A percentile compares a stretch with the other conserved stretches of the same genome.
Conservation (phyloP, 768 basidiomycete genomes). For the Dentipellis fragilis region DNA sequence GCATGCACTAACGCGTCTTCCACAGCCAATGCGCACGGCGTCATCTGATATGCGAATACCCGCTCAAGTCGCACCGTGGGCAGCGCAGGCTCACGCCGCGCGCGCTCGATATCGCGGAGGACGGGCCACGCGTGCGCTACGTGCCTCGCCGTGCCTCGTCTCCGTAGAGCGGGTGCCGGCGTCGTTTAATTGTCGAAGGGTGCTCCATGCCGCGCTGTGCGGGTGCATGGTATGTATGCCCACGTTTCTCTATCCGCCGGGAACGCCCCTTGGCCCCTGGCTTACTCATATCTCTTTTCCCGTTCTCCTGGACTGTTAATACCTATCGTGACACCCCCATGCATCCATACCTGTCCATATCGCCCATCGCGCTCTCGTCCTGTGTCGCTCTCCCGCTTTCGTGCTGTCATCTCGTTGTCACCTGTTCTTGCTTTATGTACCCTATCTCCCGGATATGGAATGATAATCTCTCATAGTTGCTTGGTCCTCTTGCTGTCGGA, state of each 20-base stretch:
- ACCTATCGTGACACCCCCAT: not conserved
- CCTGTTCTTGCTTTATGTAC: not conserved
- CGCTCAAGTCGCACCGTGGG: conserved; percentile 17
- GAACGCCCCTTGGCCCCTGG: too few relatives aligned
- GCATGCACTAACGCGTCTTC: not conserved
- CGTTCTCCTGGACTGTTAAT: not conserved
- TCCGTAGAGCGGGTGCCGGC: not conserved
- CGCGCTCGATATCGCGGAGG: not conserved
- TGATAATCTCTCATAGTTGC: not conserved
- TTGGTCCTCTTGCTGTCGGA: too few relatives aligned
- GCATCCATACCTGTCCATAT: not conserved
- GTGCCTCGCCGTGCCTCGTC: conserved; percentile 3
- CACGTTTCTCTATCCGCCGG: too few relatives aligned
- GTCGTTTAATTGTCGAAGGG: not conserved
- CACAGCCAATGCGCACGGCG: conserved; percentile 13
- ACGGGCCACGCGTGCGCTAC: not conserved
- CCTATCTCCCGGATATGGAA: not conserved
- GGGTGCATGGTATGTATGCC: too few relatives aligned
- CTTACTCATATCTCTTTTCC: not conserved
- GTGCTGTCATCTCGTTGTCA: not conserved
- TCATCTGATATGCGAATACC: conserved; percentile 8
- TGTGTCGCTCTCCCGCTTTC: not conserved
- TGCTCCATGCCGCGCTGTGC: not conserved
- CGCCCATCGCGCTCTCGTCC: not conserved
- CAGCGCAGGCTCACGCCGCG: conserved; percentile 9